A percentile compares a stretch with the other conserved stretches of the same genome.
These are phyloP conservation scores for Thelonectria discophora DNA, from an alignment of 2,329 filamentous ascomycete genomes.

Conservation along the genomic window DNA sequence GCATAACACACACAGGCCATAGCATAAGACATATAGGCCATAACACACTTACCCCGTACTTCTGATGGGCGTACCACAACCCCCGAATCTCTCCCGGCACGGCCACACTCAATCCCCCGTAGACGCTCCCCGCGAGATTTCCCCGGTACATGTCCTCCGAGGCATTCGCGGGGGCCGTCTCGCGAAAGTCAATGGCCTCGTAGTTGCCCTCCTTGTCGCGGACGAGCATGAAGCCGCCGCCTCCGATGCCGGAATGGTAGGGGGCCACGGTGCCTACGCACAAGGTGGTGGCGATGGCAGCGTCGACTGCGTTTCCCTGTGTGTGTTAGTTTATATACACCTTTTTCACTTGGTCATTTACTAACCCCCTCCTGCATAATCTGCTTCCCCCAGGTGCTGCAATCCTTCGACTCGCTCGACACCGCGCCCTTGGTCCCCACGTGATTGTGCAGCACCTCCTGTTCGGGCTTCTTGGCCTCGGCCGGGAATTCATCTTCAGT, in stretches of 20 bases:
- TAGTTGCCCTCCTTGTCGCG: conserved; percentile 77
- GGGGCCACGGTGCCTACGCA: conserved; percentile 80
- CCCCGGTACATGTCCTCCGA: conserved; percentile 85
- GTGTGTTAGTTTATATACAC: not conserved
- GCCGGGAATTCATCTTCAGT: too few species aligned
- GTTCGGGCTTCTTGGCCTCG: not conserved
- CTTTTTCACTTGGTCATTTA: not conserved
- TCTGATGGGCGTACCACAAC: conserved; percentile 78
- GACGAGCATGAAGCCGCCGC: conserved; percentile 90
- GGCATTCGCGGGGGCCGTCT: conserved; percentile 84
- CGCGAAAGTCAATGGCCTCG: conserved; percentile 89
- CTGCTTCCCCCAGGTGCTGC: conserved; percentile 73
- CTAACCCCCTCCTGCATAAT: conserved; percentile 63
- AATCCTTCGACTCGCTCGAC: conserved; percentile 74
- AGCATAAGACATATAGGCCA: too few species aligned
- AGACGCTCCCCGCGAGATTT: conserved; percentile 72
- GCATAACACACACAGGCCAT: too few species aligned
- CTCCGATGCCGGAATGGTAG: conserved; percentile 85
- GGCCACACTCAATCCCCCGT: conserved; percentile 75
- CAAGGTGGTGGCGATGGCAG: conserved; percentile 76
- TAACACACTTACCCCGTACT: conserved; percentile 65
- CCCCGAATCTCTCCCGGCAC: conserved; percentile 82
- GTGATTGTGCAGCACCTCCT: conserved; percentile 25
- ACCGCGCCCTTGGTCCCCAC: conserved; percentile 65
- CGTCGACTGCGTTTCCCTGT: conserved; percentile 79